Evolutionary conservation across 2,329 filamentous ascomycete genomes (phyloP).

Genomic region (Cryphonectria radicalis): DNA sequence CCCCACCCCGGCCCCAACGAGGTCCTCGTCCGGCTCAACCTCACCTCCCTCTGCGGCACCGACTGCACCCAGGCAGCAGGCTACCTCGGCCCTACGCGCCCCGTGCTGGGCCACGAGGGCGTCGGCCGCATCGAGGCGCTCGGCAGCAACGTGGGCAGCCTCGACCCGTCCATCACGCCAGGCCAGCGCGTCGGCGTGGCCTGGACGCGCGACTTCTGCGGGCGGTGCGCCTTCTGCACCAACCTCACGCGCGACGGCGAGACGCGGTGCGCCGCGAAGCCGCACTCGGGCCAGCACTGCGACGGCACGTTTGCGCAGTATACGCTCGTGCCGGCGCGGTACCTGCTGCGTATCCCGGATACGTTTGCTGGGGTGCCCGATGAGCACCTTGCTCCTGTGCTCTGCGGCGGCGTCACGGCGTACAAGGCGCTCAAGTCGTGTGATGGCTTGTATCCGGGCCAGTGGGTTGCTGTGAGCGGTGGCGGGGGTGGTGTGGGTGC

Average conservation of each 20-base stretch:
- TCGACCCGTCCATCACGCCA: slow-evolving; percentile 34
- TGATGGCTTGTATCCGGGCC: slow-evolving; percentile 38
- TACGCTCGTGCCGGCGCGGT: slow-evolving; percentile 41
- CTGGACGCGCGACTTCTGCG: slow-evolving; percentile 45
- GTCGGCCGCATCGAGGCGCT: slow-evolving; percentile 45
- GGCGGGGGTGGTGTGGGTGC: slow-evolving; percentile 47
- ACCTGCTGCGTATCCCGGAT: slow-evolving; percentile 39
- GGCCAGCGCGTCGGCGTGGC: slow-evolving; percentile 45
- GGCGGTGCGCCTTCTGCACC: slow-evolving; percentile 38
- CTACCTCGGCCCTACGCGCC: slow-evolving; percentile 40
- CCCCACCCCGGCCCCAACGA: slow-evolving; percentile 38
- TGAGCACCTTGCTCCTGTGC: slow-evolving; percentile 44
- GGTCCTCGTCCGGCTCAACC: slow-evolving; percentile 41
- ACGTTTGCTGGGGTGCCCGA: slow-evolving; percentile 38
- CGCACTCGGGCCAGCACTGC: slow-evolving; percentile 40
- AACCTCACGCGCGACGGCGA: slow-evolving; percentile 39
- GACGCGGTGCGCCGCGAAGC: slow-evolving; percentile 40
- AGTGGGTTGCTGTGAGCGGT: slow-evolving; percentile 44
- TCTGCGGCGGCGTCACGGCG: slow-evolving; percentile 50
- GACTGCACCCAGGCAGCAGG: slow-evolving; percentile 45
- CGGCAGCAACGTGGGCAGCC: slow-evolving; percentile 39
- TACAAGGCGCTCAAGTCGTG: slow-evolving; percentile 45
- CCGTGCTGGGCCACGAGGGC: slow-evolving; percentile 50
- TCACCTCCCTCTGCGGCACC: slow-evolving; percentile 45
- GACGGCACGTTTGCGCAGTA: slow-evolving; percentile 48